Evolutionary conservation across 1,139 yeast species (phyloP).

Genomic region (Protomyces inundatus): DNA sequence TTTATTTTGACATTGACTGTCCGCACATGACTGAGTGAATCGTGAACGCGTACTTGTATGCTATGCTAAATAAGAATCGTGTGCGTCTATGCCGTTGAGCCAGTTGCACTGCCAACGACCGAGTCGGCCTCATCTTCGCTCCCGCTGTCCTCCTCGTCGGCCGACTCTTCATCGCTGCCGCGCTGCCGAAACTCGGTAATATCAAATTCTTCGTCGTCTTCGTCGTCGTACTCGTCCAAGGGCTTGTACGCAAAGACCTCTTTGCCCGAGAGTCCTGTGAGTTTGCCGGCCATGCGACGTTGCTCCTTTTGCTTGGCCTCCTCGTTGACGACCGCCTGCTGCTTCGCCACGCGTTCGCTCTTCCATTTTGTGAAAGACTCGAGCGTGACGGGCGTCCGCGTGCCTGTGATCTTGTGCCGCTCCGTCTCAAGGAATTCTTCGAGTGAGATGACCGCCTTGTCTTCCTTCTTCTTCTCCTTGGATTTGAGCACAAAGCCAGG

Average conservation of each 20-base stretch:
- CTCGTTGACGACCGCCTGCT: slow-evolving; percentile 52
- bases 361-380: slow-evolving; percentile 87
- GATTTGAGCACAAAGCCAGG: slow-evolving; percentile 95
- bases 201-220: slow-evolving; percentile 48
- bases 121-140: background rate
- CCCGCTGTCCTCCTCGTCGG: background rate
- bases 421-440: slow-evolving; percentile 96
- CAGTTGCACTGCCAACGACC: slow-evolving; percentile 4
- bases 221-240: slow-evolving; percentile 33
- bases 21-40: background rate
- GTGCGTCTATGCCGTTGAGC: background rate
- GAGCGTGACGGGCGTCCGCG: slow-evolving; percentile 80
- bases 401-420: slow-evolving; percentile 72
- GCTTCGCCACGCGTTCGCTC: slow-evolving; percentile 56
- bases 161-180: slow-evolving; percentile 10
- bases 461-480: slow-evolving; percentile 81
- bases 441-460: slow-evolving; percentile 82
- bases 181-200: slow-evolving; percentile 23
- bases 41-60: background rate
- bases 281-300: slow-evolving; percentile 32
- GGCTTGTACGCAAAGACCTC: slow-evolving; percentile 69
- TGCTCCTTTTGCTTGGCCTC: slow-evolving; percentile 46
- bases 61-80: background rate
- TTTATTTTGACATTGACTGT: background rate
- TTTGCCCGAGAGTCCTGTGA: slow-evolving; percentile 60